These are phyloP conservation scores for Leccinum uliginosum DNA, from an alignment of 768 basidiomycete species.

Conservation along the genomic window DNA sequence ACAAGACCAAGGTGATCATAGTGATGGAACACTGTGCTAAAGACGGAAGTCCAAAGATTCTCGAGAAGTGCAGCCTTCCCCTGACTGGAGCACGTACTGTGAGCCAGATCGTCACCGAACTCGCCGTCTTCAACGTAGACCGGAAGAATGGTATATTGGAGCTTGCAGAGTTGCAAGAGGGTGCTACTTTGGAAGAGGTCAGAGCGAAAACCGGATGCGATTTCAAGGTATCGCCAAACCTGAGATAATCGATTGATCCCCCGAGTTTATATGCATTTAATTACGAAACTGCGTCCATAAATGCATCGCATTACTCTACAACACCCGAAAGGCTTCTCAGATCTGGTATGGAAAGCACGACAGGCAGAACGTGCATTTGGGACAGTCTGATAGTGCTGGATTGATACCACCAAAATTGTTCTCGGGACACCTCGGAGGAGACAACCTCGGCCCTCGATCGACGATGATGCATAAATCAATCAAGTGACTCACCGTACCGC, in stretches of 20 bases:
- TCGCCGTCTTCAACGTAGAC: slow-evolving; percentile 88
- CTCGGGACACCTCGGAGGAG: no score
- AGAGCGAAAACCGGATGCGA: slow-evolving; percentile 82
- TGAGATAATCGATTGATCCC: slow-evolving; percentile 41
- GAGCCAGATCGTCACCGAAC: slow-evolving; percentile 89
- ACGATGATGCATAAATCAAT: no score
- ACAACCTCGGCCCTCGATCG: no score
- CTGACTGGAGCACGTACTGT: slow-evolving; percentile 86
- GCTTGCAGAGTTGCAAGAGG: slow-evolving; percentile 80
- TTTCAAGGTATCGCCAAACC: slow-evolving; percentile 55
- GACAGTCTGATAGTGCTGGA: no score
- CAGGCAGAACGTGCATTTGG: no score
- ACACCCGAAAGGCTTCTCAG: no score
- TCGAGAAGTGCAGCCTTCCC: slow-evolving; percentile 76
- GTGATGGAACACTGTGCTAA: slow-evolving; percentile 90
- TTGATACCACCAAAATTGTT: no score
- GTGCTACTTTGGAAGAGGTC: slow-evolving; percentile 79
- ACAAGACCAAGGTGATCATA: slow-evolving; percentile 88
- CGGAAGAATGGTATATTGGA: slow-evolving; percentile 65
- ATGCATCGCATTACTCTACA: background rate
- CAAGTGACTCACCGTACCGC: no score
- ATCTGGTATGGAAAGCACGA: no score
- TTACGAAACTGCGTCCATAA: no score
- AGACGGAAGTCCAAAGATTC: slow-evolving; percentile 85
- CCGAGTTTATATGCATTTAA: slow-evolving; percentile 4